A percentile compares a stretch with the other conserved stretches of the same genome.
Conservation (phyloP, 495 filamentous ascomycete species). For the Tetracladium setigerum region DNA sequence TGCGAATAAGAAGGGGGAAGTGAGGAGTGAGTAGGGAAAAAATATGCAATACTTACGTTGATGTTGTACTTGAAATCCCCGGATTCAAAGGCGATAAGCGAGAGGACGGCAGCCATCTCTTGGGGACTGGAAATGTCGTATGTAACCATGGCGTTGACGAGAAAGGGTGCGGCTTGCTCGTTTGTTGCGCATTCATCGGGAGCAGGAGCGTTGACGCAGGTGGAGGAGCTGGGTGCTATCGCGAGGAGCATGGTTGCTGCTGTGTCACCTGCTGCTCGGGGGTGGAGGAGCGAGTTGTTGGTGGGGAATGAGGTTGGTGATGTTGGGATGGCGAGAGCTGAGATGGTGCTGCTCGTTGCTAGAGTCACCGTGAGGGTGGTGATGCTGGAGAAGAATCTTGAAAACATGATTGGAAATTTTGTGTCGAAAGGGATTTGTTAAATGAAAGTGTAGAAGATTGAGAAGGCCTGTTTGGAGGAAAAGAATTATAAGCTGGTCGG, state of each 20-base stretch:
- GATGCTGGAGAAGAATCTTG: no score
- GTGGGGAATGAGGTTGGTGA: not conserved
- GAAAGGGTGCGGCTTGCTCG: conserved; percentile 48
- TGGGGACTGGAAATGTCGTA: conserved; percentile 46
- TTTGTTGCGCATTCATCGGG: conserved; percentile 60
- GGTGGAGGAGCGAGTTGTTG: not conserved
- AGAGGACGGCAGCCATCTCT: conserved; percentile 56
- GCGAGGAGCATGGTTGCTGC: conserved; percentile 10
- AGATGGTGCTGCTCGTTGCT: no score
- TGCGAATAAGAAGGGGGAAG: no score
- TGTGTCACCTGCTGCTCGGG: not conserved
- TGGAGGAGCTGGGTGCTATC: conserved; percentile 15
- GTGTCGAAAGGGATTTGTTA: no score
- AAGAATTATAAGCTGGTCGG: no score
- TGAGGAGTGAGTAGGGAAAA: no score
- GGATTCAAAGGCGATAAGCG: conserved; percentile 61
- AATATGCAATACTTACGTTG: conserved; percentile 29
- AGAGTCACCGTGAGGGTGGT: no score
- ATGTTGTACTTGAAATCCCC: conserved; percentile 59
- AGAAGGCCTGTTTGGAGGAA: no score
- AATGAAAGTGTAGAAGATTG: no score
- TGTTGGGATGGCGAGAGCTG: no score
- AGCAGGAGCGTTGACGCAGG: conserved; percentile 8
- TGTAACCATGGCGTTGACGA: conserved; percentile 44
- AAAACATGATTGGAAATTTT: no score